phyloP scores from a whole-genome alignment of 495 filamentous ascomycete species.

The Tirmania nivea region DNA sequence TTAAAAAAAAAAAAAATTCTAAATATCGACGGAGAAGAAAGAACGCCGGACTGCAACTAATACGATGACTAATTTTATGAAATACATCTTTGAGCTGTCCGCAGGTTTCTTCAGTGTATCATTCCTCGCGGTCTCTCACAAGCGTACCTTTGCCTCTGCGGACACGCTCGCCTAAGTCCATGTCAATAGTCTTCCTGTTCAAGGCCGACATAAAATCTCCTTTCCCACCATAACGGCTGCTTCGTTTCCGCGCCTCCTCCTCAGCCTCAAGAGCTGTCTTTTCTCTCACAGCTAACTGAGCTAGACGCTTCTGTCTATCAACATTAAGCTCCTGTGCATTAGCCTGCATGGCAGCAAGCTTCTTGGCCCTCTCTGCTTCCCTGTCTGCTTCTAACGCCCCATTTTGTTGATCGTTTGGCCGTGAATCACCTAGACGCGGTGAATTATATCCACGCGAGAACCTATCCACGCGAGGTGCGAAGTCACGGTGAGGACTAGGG shows the following conservation, averaged over 20 bases:
- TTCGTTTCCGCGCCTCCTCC: constrained; percentile 32
- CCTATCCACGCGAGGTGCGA: background rate
- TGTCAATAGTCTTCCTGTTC: constrained; percentile 35
- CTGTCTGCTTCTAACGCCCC: constrained; percentile 12
- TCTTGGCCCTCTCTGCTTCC: constrained; percentile 36
- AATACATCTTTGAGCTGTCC: too few species aligned
- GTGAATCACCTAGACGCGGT: background rate
- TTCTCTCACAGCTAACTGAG: constrained; percentile 43
- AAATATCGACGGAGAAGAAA: too few species aligned
- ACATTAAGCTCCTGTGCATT: constrained; percentile 60
- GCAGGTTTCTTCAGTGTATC: background rate
- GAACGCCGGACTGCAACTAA: too few species aligned
- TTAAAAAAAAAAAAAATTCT: too few species aligned
- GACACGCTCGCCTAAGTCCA: constrained; percentile 35
- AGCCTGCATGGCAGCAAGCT: constrained; percentile 70
- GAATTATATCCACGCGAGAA: background rate
- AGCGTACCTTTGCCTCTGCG: constrained; percentile 30
- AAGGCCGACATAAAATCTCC: constrained; percentile 38
- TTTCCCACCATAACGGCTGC: constrained; percentile 38
- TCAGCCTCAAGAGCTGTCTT: constrained; percentile 41
- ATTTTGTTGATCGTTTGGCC: background rate
- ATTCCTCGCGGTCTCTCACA: constrained; percentile 7
- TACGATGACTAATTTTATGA: too few species aligned
- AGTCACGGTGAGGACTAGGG: background rate
- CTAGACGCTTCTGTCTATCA: constrained; percentile 48